Base-by-base conservation (phyloP, 2,329 filamentous ascomycete genomes). In the Neophaeococcomyces aloes region DNA sequence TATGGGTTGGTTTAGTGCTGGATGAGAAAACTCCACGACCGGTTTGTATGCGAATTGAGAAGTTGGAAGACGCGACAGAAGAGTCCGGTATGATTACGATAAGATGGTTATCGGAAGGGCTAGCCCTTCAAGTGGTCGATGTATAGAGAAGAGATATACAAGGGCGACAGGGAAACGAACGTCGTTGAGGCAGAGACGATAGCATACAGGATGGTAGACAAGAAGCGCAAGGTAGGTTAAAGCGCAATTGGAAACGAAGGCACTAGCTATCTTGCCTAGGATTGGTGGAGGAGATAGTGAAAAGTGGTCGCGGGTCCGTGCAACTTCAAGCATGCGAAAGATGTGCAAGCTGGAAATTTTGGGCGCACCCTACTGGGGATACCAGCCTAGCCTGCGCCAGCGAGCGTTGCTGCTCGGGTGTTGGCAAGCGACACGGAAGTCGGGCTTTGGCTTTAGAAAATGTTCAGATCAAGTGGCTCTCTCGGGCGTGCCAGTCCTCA, bases 131-230 rank as follows among this genome's bases (percentile, higher is more conserved):
- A 15, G 11, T 19, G 10, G 38, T 41, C 38, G 38, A 19, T 7
- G 18, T 7, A 15, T 23, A 29, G 38, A 32, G 29, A 19, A 42
- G 38, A 32, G 29, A 10, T 34, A 42, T n/a, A 19, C 14, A 27
- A 15, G 18, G 29, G 27, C 18, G 27, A 27, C 23, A 35, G 18
- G 19, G 15, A 42, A 42, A 42, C 39, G 39, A 42, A 42, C 29
- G 39, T 42, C 39, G 39, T 34, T 21, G 39, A 42, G 34, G 31
- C 39, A 42, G 19, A 42, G 30, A 31, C 27, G 11, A 31, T 42
- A 23, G 31, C 39, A 35, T 42, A 21, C 30, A 21, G 23, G 23
- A 35, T 18, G 31, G 19, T 34, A 14, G 19, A 42, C 23, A 27
- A 27, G 23, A 25, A 25, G 30, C 39, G 39, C 15, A 19, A 27